A percentile compares a stretch with the other conserved stretches of the same genome.
phyloP scores from a whole-genome alignment of 495 filamentous ascomycete species.

The Penicillium bovifimosum region DNA sequence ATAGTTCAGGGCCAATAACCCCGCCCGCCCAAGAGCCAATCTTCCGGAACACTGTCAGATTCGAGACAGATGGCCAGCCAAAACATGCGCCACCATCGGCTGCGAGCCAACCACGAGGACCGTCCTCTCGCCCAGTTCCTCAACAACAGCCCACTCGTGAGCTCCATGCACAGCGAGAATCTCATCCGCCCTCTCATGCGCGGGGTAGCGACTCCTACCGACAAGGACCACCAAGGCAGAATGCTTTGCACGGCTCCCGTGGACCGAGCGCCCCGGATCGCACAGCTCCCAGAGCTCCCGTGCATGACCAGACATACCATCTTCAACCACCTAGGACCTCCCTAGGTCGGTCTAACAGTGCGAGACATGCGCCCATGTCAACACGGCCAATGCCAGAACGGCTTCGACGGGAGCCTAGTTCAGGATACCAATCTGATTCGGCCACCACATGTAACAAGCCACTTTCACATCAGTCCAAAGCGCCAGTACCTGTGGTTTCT shows the following conservation, averaged over 20 bases:
- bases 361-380: slow-evolving; percentile 4
- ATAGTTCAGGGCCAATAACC: slow-evolving; percentile 32
- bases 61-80: background rate
- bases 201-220: background rate
- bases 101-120: slow-evolving; percentile 13
- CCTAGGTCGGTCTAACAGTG: slow-evolving; percentile 20
- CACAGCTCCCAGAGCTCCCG: slow-evolving; percentile 5
- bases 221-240: background rate
- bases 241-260: background rate
- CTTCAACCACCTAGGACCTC: background rate
- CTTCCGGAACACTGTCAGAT: slow-evolving; percentile 8
- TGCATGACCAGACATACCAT: background rate
- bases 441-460: slow-evolving; percentile 10
- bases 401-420: slow-evolving; percentile 2
- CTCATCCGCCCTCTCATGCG: background rate
- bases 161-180: background rate
- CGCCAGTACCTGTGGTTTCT: background rate
- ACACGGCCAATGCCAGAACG: background rate
- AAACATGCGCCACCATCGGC: slow-evolving; percentile 1
- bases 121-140: background rate
- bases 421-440: slow-evolving; percentile 28
- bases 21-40: slow-evolving; percentile 26
- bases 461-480: background rate
- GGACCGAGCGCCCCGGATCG: slow-evolving; percentile 1
- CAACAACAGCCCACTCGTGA: slow-evolving; percentile 1